Conservation (phyloP, 192 early-diverging fungal genomes). For the Thamnidium elegans region DNA sequence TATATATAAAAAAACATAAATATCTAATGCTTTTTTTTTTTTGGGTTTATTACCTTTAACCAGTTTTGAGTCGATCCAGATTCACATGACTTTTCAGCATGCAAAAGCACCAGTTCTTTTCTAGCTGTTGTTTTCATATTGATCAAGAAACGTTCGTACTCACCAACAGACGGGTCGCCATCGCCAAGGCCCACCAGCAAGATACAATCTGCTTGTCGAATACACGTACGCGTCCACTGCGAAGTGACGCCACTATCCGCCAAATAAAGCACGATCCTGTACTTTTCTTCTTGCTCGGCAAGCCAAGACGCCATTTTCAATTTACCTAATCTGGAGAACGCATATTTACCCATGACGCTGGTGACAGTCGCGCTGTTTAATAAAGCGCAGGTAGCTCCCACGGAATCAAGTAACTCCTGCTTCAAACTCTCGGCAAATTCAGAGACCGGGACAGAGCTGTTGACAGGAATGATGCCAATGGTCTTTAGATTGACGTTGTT, state of each 20-base stretch:
- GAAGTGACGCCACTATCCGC: conserved; percentile 89
- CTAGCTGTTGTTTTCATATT: conserved; percentile 96
- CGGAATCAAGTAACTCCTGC: conserved; percentile 57
- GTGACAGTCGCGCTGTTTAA: conserved; percentile 83
- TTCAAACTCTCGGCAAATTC: conserved; percentile 87
- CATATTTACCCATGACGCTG: conserved; percentile 81
- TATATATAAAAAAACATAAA: neutral
- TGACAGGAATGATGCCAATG: conserved; percentile 89
- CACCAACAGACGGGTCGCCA: conserved; percentile 83
- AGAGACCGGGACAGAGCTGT: conserved; percentile 71
- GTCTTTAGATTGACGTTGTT: conserved; percentile 96
- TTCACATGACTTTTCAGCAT: conserved; percentile 69
- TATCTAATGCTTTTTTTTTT: neutral
- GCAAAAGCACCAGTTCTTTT: conserved; percentile 94
- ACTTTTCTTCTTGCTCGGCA: conserved; percentile 88
- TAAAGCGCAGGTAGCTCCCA: conserved; percentile 70
- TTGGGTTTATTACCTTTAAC: conserved; percentile 61
- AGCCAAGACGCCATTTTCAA: conserved; percentile 93
- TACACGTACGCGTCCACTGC: conserved; percentile 93
- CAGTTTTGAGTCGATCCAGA: conserved; percentile 86
- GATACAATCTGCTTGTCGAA: conserved; percentile 95
- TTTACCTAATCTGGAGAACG: conserved; percentile 86
- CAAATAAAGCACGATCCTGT: conserved; percentile 88
- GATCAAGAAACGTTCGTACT: conserved; percentile 88
- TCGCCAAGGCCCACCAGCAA: conserved; percentile 92